Conservation (phyloP, 371 early-diverging fungal genomes). For the Blastocladiella emersonii region DNA sequence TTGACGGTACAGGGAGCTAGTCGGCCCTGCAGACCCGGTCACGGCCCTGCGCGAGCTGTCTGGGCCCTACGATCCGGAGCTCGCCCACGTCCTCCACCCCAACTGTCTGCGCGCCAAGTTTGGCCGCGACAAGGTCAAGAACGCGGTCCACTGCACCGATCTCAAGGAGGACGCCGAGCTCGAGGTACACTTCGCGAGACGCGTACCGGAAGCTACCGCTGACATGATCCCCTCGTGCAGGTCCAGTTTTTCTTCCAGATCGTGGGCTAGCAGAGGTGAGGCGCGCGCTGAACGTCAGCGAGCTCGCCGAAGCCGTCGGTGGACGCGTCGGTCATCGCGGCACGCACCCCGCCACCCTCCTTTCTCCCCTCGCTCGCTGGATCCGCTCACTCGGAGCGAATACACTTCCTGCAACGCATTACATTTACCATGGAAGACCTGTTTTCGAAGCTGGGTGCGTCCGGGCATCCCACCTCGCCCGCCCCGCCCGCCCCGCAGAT, state of each 20-base stretch:
- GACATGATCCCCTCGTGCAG: no score
- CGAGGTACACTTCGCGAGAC: constrained; percentile 26
- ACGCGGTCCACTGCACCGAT: constrained; percentile 35
- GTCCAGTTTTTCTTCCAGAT: no score
- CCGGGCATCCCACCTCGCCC: background rate
- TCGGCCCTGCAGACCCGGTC: constrained; percentile 18
- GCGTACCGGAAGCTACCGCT: no score
- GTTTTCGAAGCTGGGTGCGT: background rate
- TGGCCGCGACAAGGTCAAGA: constrained; percentile 26
- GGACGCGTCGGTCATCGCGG: no score
- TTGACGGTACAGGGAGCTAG: no score
- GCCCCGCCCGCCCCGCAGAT: background rate
- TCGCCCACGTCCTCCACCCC: constrained; percentile 23
- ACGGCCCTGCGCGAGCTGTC: constrained; percentile 23
- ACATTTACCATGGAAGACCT: background rate
- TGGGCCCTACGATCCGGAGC: constrained; percentile 28
- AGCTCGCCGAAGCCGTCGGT: no score
- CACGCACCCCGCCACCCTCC: no score
- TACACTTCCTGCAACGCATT: no score
- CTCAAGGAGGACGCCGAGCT: constrained; percentile 29
- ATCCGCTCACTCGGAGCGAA: no score
- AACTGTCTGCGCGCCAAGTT: constrained; percentile 26
- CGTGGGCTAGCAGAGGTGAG: no score
- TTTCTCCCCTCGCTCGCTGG: no score
- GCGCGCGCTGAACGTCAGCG: no score